Conservation (phyloP, 2,329 filamentous ascomycete species). For the Monosporascus sp. region DNA sequence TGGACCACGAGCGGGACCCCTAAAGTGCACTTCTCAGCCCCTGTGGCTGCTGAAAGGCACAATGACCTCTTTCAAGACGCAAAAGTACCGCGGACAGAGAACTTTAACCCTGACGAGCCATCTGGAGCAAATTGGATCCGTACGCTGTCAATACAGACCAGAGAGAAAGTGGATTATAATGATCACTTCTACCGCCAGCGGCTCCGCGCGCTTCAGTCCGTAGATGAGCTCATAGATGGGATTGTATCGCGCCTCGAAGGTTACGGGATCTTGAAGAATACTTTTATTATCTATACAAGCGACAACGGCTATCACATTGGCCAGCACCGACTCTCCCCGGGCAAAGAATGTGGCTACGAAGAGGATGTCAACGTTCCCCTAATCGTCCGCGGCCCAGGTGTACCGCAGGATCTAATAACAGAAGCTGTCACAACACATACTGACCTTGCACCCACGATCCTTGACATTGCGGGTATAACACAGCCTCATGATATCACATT, state of each 20-base stretch:
- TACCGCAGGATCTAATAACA: conserved; percentile 34
- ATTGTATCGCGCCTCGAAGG: conserved; percentile 33
- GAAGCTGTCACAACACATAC: conserved; percentile 46
- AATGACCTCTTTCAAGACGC: conserved; percentile 53
- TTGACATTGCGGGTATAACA: conserved; percentile 26
- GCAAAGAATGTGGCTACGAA: conserved; percentile 49
- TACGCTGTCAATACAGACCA: conserved; percentile 32
- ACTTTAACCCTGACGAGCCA: conserved; percentile 58
- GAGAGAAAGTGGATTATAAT: conserved; percentile 35
- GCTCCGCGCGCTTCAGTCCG: conserved; percentile 42
- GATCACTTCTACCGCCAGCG: conserved; percentile 46
- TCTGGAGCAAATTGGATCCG: conserved; percentile 38
- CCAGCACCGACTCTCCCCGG: conserved; percentile 49
- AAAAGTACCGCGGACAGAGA: conserved; percentile 52
- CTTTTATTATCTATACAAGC: conserved; percentile 50
- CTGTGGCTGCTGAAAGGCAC: conserved; percentile 55
- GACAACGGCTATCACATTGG: conserved; percentile 55
- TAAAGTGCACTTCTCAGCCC: conserved; percentile 17
- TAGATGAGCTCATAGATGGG: conserved; percentile 45
- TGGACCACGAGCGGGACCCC: background rate
- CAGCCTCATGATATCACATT: conserved; percentile 32
- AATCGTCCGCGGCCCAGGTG: conserved; percentile 50
- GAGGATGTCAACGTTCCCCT: conserved; percentile 54
- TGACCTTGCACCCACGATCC: conserved; percentile 47
- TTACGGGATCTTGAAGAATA: conserved; percentile 54